These are phyloP conservation scores for Saccharum spontaneum DNA, from an alignment of 176 grass and related monocot species.

Conservation along the genomic window DNA sequence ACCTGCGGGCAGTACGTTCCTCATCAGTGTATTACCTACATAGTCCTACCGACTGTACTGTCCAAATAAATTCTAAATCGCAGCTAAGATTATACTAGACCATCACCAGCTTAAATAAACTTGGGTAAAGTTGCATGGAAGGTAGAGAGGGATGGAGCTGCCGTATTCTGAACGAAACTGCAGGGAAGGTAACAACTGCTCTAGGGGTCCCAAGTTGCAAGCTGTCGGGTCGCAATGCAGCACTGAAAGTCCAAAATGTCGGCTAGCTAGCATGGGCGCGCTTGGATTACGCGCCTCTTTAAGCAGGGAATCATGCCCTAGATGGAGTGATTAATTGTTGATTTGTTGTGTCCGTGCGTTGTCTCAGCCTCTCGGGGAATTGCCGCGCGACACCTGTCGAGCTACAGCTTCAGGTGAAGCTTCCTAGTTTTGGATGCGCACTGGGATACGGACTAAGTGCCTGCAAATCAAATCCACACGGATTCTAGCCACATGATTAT, in stretches of 20 bases:
- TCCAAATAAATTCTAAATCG: not conserved
- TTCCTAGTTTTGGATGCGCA: not conserved
- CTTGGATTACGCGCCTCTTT: slow-evolving; percentile 16
- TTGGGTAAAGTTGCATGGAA: not conserved
- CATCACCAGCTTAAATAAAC: not conserved
- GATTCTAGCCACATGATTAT: not conserved
- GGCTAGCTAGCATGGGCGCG: not conserved
- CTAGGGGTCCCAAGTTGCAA: not conserved
- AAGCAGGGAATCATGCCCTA: not conserved
- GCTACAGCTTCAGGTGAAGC: slow-evolving; percentile 28
- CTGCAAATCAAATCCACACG: not conserved
- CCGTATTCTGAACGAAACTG: slow-evolving; percentile 13
- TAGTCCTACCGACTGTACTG: not conserved
- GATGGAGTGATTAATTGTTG: not conserved
- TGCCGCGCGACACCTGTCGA: not conserved
- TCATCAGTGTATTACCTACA: not conserved
- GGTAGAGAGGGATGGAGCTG: not conserved
- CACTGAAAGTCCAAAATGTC: slow-evolving; percentile 18
- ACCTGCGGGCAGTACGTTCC: not conserved
- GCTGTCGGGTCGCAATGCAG: not conserved
- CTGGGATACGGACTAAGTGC: not conserved
- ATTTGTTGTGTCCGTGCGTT: not conserved
- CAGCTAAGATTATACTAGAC: not conserved
- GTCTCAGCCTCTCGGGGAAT: not conserved
- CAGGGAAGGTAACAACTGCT: slow-evolving; percentile 25